These are phyloP conservation scores for Diutina neorugosa DNA, from an alignment of 1,139 yeast species.

Conservation along the genomic window DNA sequence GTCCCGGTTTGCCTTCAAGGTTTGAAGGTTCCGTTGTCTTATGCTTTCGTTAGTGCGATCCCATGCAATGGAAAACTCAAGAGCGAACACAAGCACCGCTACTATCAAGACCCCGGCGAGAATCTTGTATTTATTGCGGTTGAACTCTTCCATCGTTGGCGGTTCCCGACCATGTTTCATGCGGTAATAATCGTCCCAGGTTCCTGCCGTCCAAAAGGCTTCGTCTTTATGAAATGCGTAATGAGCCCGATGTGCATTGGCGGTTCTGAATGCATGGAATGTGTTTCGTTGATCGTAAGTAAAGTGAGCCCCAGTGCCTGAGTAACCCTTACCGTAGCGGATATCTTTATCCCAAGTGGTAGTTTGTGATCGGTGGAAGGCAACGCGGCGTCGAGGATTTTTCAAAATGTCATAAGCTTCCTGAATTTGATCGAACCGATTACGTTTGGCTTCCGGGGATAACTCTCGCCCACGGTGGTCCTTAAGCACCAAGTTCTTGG, in stretches of 20 bases:
- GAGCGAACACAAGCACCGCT: conserved; percentile 24
- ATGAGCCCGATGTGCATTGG: conserved; percentile 24
- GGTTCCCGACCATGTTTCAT: conserved; percentile 27
- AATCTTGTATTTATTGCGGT: conserved; percentile 34
- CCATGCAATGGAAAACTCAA: conserved; percentile 35
- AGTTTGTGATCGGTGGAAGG: conserved; percentile 17
- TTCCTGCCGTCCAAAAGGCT: conserved; percentile 53
- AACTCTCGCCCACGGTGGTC: conserved; percentile 17
- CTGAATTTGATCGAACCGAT: conserved; percentile 57
- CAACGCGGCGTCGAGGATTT: conserved; percentile 35
- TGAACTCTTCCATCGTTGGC: conserved; percentile 31
- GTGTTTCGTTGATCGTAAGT: conserved; percentile 12
- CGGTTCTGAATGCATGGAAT: conserved; percentile 21
- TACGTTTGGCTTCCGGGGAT: conserved; percentile 31
- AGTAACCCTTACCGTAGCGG: conserved; percentile 6
- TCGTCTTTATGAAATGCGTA: conserved; percentile 27
- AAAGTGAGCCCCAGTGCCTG: conserved; percentile 7
- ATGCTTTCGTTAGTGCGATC: conserved; percentile 21
- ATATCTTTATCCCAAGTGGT: conserved; percentile 7
- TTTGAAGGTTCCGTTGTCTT: conserved; percentile 20
- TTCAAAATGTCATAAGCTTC: conserved; percentile 64
- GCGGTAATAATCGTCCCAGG: conserved; percentile 56
- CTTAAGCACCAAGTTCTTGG: conserved; percentile 16
- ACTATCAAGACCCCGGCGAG: conserved; percentile 30
- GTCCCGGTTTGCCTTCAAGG: conserved; percentile 36